These are phyloP conservation scores for Penicillium digitatum DNA, from an alignment of 2,329 filamentous ascomycete genomes.

Conservation along the genomic window DNA sequence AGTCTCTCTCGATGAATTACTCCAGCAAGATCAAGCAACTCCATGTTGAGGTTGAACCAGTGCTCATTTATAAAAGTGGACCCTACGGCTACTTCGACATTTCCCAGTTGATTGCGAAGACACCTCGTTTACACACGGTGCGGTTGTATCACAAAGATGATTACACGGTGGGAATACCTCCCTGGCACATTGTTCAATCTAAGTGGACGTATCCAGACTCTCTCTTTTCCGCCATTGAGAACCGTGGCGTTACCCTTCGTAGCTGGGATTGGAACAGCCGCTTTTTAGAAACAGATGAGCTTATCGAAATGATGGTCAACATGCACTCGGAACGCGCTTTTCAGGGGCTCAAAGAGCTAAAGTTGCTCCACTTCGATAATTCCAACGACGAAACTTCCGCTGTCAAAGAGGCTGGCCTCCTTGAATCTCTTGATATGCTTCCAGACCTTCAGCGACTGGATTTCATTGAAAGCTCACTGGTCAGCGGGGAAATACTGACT, in stretches of 20 bases:
- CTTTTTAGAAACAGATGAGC: constrained; percentile 37
- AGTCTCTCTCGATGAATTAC: constrained; percentile 58
- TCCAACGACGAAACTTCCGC: constrained; percentile 44
- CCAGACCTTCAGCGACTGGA: constrained; percentile 63
- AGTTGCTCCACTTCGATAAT: constrained; percentile 36
- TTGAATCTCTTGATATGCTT: constrained; percentile 54
- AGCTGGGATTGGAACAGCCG: constrained; percentile 56
- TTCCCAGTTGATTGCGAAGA: constrained; percentile 55
- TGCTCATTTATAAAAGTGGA: constrained; percentile 52
- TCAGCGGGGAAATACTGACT: constrained; percentile 65
- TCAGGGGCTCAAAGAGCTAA: constrained; percentile 31
- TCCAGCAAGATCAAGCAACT: constrained; percentile 66
- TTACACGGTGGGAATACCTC: constrained; percentile 32
- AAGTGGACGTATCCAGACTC: constrained; percentile 67
- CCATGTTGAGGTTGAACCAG: constrained; percentile 62
- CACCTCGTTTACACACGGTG: constrained; percentile 65
- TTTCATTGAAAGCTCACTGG: constrained; percentile 70
- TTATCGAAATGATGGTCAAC: constrained; percentile 49
- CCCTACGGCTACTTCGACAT: constrained; percentile 55
- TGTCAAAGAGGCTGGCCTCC: constrained; percentile 32
- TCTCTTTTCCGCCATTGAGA: constrained; percentile 62
- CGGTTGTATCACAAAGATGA: constrained; percentile 70
- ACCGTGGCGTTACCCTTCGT: constrained; percentile 45
- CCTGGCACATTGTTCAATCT: constrained; percentile 26
- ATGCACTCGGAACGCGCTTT: constrained; percentile 58